Evolutionary conservation across 129 eudicot genomes (phyloP).

Genomic region (carrot (Daucus carota)): DNA sequence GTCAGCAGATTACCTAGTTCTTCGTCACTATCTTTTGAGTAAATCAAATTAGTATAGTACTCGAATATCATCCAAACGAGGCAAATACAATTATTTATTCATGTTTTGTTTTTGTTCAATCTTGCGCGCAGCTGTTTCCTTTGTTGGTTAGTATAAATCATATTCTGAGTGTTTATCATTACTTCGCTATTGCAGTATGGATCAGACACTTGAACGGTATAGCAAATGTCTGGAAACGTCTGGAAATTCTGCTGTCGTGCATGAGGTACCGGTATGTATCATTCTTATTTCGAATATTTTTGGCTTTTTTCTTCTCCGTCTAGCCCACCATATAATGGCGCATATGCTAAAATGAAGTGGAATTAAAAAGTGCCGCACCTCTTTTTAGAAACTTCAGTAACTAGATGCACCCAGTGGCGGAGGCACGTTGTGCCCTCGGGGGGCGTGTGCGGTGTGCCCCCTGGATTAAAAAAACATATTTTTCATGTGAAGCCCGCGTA

Average conservation of each 20-base stretch:
- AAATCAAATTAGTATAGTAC: not conserved
- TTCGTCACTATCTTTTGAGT: not conserved
- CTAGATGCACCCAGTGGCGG: not conserved
- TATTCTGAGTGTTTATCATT: not conserved
- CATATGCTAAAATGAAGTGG: not conserved
- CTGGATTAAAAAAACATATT: too few relatives aligned
- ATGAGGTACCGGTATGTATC: constrained; percentile 29
- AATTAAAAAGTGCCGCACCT: not conserved
- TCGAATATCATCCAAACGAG: not conserved
- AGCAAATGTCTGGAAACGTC: constrained; percentile 15
- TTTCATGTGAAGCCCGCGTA: too few relatives aligned
- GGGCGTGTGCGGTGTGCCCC: too few relatives aligned
- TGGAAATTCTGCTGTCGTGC: constrained; percentile 2
- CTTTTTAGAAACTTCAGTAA: not conserved
- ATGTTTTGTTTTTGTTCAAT: not conserved
- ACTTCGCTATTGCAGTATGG: constrained; percentile 29
- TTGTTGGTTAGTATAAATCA: not conserved
- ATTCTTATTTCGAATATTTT: not conserved
- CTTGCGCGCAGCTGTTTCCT: not conserved
- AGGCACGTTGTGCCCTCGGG: too few relatives aligned
- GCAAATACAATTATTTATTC: not conserved
- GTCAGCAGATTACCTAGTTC: not conserved
- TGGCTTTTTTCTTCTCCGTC: not conserved
- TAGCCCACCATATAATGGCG: not conserved
- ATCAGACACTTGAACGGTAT: constrained; percentile 33